Percentiles rank a stretch among this genome's conserved stretches.
Evolutionary conservation across 202 grass and related monocot genomes (phyloP).

Genomic region (Brachypodium distachyon): DNA sequence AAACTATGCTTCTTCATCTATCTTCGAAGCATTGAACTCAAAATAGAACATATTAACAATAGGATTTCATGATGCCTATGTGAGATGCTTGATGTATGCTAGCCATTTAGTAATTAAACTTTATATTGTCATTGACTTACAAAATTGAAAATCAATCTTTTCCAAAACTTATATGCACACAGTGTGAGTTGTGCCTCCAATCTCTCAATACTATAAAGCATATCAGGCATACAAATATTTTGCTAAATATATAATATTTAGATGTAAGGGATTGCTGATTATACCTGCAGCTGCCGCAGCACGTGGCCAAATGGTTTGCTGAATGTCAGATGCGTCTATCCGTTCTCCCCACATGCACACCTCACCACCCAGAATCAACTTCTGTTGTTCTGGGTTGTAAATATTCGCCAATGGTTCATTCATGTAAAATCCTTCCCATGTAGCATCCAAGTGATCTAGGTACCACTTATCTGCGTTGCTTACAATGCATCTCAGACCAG

Average conservation of each 20-base stretch:
- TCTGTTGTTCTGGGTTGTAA: constrained; percentile 51
- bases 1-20: neutral
- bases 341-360: constrained; percentile 92
- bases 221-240: neutral
- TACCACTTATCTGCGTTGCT: constrained; percentile 99
- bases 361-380: constrained; percentile 84
- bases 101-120: neutral
- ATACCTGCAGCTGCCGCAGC: constrained; percentile 95
- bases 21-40: neutral
- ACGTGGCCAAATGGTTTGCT: constrained; percentile 97
- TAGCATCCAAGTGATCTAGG: constrained; percentile 72
- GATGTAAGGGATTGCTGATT: constrained; percentile 12
- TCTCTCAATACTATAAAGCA: neutral
- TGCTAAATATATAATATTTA: too few relatives aligned
- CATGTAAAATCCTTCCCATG: constrained; percentile 79
- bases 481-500: constrained; percentile 85
- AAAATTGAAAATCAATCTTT: neutral
- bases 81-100: neutral
- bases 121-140: neutral
- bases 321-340: constrained; percentile 87
- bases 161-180: neutral
- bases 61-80: neutral
- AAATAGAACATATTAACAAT: too few relatives aligned
- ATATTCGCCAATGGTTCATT: constrained; percentile 85
- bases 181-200: neutral